A percentile compares a stretch with the other conserved stretches of the same genome.
Evolutionary conservation across 2,329 filamentous ascomycete species (phyloP).

Genomic region (Reticulascus tulasneorum): DNA sequence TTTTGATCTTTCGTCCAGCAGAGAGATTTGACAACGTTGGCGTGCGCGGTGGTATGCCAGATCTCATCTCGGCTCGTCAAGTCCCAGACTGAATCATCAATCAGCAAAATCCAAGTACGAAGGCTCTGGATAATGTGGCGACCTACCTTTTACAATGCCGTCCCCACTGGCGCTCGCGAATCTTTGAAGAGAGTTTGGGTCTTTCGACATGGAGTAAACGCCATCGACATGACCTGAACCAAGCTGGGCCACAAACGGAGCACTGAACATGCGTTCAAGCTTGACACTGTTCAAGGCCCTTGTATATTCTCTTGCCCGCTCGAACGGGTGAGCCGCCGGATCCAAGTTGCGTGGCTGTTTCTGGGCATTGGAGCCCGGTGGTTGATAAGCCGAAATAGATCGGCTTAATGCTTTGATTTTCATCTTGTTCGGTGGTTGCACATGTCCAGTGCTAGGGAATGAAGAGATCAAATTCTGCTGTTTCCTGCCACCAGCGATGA

Average conservation of each 20-base stretch:
- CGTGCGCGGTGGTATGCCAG: conserved; percentile 78
- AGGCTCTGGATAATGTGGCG: no score
- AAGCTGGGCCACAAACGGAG: conserved; percentile 75
- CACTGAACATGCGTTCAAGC: conserved; percentile 82
- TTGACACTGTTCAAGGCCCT: conserved; percentile 73
- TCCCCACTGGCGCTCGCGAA: conserved; percentile 86
- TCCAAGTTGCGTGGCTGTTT: conserved; percentile 71
- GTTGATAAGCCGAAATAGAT: conserved; percentile 60
- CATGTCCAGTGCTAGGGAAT: no score
- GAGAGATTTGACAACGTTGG: conserved; percentile 89
- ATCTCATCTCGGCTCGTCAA: conserved; percentile 67
- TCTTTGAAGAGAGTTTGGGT: conserved; percentile 67
- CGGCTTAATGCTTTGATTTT: conserved; percentile 66
- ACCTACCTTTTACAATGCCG: conserved; percentile 91
- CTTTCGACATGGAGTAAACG: conserved; percentile 74
- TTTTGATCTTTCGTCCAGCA: conserved; percentile 85
- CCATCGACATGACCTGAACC: conserved; percentile 91
- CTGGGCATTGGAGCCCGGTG: conserved; percentile 61
- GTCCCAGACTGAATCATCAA: no score
- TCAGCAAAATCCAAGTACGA: no score
- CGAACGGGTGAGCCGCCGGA: conserved; percentile 84
- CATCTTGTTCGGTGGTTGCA: no score
- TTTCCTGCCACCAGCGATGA: no score
- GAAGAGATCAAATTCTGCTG: neutral
- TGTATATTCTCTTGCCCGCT: conserved; percentile 72